phyloP scores from a whole-genome alignment of 2,329 filamentous ascomycete genomes.

The Berkeleyomyces rouxiae region DNA sequence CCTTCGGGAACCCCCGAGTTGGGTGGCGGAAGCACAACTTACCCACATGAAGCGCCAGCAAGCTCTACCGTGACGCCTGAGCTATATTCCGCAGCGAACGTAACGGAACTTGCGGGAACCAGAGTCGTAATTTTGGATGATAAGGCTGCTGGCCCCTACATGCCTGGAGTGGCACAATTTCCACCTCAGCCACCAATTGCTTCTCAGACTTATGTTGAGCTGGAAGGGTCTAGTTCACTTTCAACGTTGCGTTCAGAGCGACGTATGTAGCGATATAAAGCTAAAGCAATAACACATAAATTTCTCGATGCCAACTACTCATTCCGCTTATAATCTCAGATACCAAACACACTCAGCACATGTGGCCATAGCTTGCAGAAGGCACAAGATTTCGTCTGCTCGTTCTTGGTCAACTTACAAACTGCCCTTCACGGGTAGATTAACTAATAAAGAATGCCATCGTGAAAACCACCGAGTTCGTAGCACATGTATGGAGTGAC shows the following conservation, averaged over 20 bases:
- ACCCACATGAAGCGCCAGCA: not conserved
- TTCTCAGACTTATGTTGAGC: not conserved
- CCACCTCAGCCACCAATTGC: not conserved
- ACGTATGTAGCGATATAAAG: not conserved
- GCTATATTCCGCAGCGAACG: slow-evolving; percentile 19
- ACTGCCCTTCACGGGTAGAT: not conserved
- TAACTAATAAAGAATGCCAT: too few relatives aligned
- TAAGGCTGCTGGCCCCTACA: not conserved
- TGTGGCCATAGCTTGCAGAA: not conserved
- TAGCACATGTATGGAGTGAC: too few relatives aligned
- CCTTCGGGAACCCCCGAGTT: slow-evolving; percentile 5
- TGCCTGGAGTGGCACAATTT: not conserved
- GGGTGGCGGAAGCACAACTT: not conserved
- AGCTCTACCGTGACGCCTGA: not conserved
- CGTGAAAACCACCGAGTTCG: too few relatives aligned
- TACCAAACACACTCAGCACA: not conserved
- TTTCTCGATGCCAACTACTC: too few relatives aligned
- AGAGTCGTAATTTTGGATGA: too few relatives aligned
- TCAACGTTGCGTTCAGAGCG: not conserved
- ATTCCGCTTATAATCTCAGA: too few relatives aligned
- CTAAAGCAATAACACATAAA: too few relatives aligned
- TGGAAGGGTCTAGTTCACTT: not conserved
- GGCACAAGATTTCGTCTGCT: not conserved
- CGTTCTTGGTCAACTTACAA: not conserved
- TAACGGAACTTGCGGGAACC: not conserved